Conservation (phyloP, 2,329 filamentous ascomycete genomes). For the Polychaeton citri region DNA sequence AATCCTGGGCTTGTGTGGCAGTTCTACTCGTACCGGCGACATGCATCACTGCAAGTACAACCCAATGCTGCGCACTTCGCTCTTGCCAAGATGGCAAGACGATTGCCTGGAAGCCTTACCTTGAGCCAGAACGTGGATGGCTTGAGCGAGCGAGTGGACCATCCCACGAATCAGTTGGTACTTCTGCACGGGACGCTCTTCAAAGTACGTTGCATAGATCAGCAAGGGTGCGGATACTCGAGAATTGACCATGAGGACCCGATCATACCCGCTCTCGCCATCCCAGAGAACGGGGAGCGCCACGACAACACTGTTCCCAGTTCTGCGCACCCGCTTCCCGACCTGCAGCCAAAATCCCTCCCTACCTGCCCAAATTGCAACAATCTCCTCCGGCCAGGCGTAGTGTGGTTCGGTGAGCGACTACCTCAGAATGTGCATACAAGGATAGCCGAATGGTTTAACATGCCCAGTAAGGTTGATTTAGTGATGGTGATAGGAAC, state of each 20-base stretch:
- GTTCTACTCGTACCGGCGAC: constrained; percentile 73
- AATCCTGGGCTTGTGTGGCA: constrained; percentile 80
- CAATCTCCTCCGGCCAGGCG: constrained; percentile 62
- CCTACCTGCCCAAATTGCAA: constrained; percentile 62
- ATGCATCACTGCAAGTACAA: constrained; percentile 60
- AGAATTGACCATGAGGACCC: constrained; percentile 63
- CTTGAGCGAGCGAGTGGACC: constrained; percentile 58
- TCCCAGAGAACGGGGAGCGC: no score
- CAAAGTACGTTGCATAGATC: constrained; percentile 65
- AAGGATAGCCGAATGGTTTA: constrained; percentile 53
- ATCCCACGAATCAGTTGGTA: constrained; percentile 55
- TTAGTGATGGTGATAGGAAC: constrained; percentile 82
- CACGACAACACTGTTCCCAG: no score
- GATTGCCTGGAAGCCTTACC: constrained; percentile 55
- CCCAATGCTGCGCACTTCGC: constrained; percentile 73
- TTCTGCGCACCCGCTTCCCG: constrained; percentile 31
- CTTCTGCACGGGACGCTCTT: constrained; percentile 74
- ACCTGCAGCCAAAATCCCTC: constrained; percentile 42
- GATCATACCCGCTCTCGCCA: constrained; percentile 59
- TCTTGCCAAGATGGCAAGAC: constrained; percentile 58
- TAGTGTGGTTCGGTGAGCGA: constrained; percentile 79
- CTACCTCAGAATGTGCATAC: constrained; percentile 51
- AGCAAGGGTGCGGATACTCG: constrained; percentile 51
- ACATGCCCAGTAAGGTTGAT: constrained; percentile 43
- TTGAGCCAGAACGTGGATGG: constrained; percentile 83